Conservation (phyloP, 441 rosid species). For the Sinapis alba region DNA sequence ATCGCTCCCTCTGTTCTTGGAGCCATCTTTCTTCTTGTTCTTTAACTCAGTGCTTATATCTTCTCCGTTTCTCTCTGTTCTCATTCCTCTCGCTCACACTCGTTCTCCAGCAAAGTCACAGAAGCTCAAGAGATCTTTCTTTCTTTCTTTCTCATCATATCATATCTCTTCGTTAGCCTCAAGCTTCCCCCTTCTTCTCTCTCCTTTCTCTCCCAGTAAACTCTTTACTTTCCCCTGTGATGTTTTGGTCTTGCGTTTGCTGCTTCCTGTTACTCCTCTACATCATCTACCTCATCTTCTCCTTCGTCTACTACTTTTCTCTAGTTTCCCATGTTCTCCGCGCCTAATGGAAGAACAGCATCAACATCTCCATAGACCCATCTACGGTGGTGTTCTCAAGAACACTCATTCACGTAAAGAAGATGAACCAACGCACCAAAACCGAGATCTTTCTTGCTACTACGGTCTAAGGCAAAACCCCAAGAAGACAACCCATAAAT, state of each 20-base stretch:
- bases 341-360: conserved; percentile 39
- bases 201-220: background rate
- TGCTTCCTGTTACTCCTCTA: conserved; percentile 3
- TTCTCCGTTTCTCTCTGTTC: too few species aligned
- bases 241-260: background rate
- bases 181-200: too few species aligned
- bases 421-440: conserved; percentile 19
- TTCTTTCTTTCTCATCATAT: too few species aligned
- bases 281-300: conserved; percentile 8
- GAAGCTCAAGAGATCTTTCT: too few species aligned
- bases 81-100: too few species aligned
- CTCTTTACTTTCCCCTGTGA: background rate
- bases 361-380: conserved; percentile 45
- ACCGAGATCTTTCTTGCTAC: conserved; percentile 40
- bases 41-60: background rate
- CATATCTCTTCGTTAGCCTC: too few species aligned
- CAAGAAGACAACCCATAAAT: conserved; percentile 75
- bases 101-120: too few species aligned
- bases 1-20: background rate
- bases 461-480: conserved; percentile 70
- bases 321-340: conserved; percentile 15
- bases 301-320: conserved; percentile 8
- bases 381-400: conserved; percentile 40
- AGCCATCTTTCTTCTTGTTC: background rate
- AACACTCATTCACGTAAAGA: conserved; percentile 39